These are phyloP conservation scores for Chaetomiaceae sp. DNA, from an alignment of 2,329 filamentous ascomycete species.

Conservation along the genomic window DNA sequence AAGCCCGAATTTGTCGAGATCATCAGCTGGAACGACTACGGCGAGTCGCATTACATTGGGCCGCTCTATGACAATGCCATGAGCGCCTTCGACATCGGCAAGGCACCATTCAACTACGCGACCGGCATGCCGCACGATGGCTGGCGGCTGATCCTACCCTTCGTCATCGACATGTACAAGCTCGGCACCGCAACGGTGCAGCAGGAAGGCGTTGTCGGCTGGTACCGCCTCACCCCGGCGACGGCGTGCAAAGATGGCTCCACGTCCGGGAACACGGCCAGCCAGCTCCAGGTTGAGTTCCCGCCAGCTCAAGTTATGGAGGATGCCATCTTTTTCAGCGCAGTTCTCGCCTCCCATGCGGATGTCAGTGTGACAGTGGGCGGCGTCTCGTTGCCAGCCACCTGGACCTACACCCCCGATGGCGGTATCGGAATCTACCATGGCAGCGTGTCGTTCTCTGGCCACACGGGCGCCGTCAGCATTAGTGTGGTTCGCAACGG, in stretches of 20 bases:
- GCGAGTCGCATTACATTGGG: conserved; percentile 49
- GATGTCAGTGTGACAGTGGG: conserved; percentile 12
- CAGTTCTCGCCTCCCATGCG: conserved; percentile 11
- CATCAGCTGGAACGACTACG: conserved; percentile 45
- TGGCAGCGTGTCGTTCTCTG: conserved; percentile 16
- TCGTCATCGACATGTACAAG: conserved; percentile 46
- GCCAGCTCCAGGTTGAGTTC: conserved; percentile 10
- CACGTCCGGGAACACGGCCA: conserved; percentile 26
- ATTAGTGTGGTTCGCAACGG: conserved; percentile 14
- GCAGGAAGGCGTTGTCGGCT: conserved; percentile 27
- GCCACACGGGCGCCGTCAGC: conserved; percentile 13
- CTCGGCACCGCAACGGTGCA: conserved; percentile 23
- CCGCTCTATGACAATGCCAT: conserved; percentile 35
- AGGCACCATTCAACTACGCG: conserved; percentile 43
- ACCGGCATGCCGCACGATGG: conserved; percentile 43
- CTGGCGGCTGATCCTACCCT: conserved; percentile 44
- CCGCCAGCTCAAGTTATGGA: conserved; percentile 15
- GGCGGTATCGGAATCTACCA: conserved; percentile 19
- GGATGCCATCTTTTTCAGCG: conserved; percentile 18
- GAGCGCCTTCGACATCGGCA: conserved; percentile 34
- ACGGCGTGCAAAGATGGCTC: conserved; percentile 26
- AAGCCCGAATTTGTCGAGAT: conserved; percentile 26
- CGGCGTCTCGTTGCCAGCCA: conserved; percentile 5
- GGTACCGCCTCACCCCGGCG: conserved; percentile 29
- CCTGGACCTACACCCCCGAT: conserved; percentile 10